A percentile compares a stretch with the other conserved stretches of the same genome.
phyloP scores from a whole-genome alignment of 2,329 filamentous ascomycete species.

The Trichoderma cornu-damae region DNA sequence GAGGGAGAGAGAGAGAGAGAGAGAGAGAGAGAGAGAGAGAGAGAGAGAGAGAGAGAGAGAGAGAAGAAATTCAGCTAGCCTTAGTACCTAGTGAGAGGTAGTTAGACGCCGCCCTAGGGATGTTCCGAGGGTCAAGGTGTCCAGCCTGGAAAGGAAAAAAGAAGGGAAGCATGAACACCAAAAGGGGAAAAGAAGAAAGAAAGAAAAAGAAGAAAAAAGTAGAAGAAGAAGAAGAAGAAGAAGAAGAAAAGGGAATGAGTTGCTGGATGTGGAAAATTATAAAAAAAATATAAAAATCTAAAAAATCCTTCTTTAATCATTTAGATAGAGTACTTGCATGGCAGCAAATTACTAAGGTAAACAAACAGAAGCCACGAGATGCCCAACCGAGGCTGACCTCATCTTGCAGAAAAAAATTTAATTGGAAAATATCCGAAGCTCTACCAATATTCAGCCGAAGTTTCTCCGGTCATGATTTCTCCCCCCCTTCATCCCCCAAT shows the following conservation, averaged over 20 bases:
- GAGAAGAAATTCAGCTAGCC: not conserved
- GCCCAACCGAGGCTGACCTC: constrained; percentile 8
- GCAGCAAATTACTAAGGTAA: not conserved
- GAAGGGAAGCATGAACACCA: not conserved
- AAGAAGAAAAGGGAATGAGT: not conserved
- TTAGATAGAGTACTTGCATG: not conserved
- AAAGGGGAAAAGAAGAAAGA: not conserved
- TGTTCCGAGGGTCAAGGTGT: too few species aligned
- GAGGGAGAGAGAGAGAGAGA: not conserved
- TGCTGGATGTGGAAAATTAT: too few species aligned
- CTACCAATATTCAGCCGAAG: constrained; percentile 9
- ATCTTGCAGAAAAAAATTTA: constrained; percentile 3
- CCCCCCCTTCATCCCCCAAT: too few species aligned
- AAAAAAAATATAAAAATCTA: not conserved
- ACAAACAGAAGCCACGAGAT: not conserved
- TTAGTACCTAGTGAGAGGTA: too few species aligned
- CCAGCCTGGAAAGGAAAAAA: too few species aligned
- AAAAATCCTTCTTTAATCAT: not conserved
- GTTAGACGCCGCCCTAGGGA: too few species aligned
- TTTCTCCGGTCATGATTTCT: constrained; percentile 15
- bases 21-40: not conserved
- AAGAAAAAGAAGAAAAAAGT: too few species aligned
- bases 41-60: not conserved
- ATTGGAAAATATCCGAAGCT: not conserved
- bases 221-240: not conserved